Percentiles rank a stretch among this genome's conserved stretches.
These are phyloP conservation scores for Fusarium tjaetaba DNA, from an alignment of 2,329 filamentous ascomycete species.

Conservation along the genomic window DNA sequence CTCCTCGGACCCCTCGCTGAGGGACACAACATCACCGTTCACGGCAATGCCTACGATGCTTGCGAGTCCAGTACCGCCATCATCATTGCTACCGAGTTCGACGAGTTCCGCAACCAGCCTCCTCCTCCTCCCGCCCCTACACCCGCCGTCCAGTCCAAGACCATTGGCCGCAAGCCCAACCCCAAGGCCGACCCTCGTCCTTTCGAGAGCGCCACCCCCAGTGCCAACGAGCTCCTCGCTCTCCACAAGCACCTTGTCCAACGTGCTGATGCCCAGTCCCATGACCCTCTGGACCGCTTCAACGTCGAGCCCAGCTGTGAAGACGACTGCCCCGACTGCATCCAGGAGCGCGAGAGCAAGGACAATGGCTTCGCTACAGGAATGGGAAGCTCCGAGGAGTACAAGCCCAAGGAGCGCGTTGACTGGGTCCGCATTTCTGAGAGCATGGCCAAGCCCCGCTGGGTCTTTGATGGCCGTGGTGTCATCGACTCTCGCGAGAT, in stretches of 20 bases:
- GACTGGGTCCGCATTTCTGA: slow-evolving; percentile 63
- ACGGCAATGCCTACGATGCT: slow-evolving; percentile 60
- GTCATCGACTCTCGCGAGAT: slow-evolving; percentile 61
- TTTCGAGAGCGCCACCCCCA: slow-evolving; percentile 50
- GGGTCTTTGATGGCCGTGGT: slow-evolving; percentile 67
- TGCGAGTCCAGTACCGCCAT: slow-evolving; percentile 61
- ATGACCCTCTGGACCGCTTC: slow-evolving; percentile 59
- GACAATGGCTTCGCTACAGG: slow-evolving; percentile 53
- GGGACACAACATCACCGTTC: slow-evolving; percentile 58
- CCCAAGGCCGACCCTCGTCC: slow-evolving; percentile 59
- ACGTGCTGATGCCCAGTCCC: slow-evolving; percentile 42
- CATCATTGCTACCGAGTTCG: slow-evolving; percentile 66
- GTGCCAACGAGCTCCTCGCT: slow-evolving; percentile 58
- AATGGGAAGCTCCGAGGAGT: slow-evolving; percentile 56
- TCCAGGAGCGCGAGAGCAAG: slow-evolving; percentile 52
- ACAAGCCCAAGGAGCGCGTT: slow-evolving; percentile 58
- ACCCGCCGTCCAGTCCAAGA: slow-evolving; percentile 43
- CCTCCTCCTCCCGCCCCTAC: slow-evolving; percentile 45
- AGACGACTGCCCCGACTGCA: slow-evolving; percentile 61
- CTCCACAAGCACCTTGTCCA: slow-evolving; percentile 59
- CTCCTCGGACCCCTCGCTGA: slow-evolving; percentile 54
- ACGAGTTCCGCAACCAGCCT: slow-evolving; percentile 62
- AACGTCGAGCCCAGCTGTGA: slow-evolving; percentile 57
- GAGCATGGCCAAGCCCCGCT: slow-evolving; percentile 62
- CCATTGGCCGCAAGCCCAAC: slow-evolving; percentile 51